phyloP scores from a whole-genome alignment of 495 filamentous ascomycete genomes.

The Chaetomium fimeti region DNA sequence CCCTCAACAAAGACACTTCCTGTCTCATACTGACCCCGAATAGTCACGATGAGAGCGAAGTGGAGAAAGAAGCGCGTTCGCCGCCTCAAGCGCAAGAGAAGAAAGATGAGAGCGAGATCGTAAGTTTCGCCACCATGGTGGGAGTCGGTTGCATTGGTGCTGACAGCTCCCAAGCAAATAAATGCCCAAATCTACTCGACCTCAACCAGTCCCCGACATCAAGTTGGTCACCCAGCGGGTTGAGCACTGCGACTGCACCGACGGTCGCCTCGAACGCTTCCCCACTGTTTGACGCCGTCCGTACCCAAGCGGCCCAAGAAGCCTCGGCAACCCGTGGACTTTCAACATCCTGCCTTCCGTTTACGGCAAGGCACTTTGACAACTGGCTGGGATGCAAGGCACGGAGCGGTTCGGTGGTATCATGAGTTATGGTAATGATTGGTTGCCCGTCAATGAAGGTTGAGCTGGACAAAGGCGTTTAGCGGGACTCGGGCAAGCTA shows the following conservation, averaged over 20 bases:
- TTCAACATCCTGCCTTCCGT: slow-evolving; percentile 19
- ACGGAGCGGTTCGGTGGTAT: slow-evolving; percentile 28
- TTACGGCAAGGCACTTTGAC: slow-evolving; percentile 18
- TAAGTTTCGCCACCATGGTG: slow-evolving; percentile 49
- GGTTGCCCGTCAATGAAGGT: slow-evolving; percentile 36
- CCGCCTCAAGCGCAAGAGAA: slow-evolving; percentile 96
- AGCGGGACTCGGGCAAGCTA: slow-evolving; percentile 27
- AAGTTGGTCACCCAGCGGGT: slow-evolving; percentile 22
- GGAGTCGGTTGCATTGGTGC: slow-evolving; percentile 21
- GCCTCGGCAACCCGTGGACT: slow-evolving; percentile 24
- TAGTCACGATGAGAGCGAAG: slow-evolving; percentile 91
- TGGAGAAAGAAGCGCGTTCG: slow-evolving; percentile 99
- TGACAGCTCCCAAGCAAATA: slow-evolving; percentile 62
- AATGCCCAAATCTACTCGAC: slow-evolving; percentile 50
- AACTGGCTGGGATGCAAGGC: slow-evolving; percentile 20
- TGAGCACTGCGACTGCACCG: slow-evolving; percentile 22
- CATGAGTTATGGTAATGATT: slow-evolving; percentile 29
- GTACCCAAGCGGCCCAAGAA: slow-evolving; percentile 21
- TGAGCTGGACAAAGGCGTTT: slow-evolving; percentile 31
- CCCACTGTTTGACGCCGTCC: slow-evolving; percentile 25
- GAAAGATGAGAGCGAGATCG: slow-evolving; percentile 96
- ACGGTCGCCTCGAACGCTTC: slow-evolving; percentile 22
- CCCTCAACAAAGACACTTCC: slow-evolving; percentile 12
- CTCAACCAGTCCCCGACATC: slow-evolving; percentile 34
- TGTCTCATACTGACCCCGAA: slow-evolving; percentile 19